phyloP scores from a whole-genome alignment of 2,329 filamentous ascomycete genomes.

The Xylariales sp. region DNA sequence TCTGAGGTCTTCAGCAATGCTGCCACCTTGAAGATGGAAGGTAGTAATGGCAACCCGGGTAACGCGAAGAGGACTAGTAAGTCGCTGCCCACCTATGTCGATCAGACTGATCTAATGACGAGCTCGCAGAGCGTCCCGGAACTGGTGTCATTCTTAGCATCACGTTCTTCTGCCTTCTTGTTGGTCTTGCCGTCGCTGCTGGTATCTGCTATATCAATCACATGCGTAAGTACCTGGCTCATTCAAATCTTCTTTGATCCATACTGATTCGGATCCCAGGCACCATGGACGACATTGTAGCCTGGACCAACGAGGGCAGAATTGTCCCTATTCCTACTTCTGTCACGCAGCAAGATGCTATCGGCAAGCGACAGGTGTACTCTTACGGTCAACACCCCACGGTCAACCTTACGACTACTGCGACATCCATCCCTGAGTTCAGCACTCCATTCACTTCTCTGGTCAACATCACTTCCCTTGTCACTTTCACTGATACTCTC shows the following conservation, averaged over 20 bases:
- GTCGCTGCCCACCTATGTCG: background rate
- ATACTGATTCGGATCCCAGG: background rate
- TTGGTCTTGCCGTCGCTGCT: background rate
- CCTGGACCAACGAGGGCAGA: background rate
- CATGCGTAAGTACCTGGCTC: constrained; percentile 1
- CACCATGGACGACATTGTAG: constrained; percentile 1
- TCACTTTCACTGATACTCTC: background rate
- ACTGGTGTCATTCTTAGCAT: constrained; percentile 1
- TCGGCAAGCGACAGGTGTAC: constrained; percentile 5
- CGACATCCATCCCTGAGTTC: background rate
- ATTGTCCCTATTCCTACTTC: background rate
- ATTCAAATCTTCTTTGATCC: background rate
- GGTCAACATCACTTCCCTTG: constrained; percentile 1
- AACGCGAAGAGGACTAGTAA: background rate
- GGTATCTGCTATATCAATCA: constrained; percentile 7
- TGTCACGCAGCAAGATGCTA: background rate
- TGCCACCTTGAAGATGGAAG: constrained; percentile 4
- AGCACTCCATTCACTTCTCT: background rate
- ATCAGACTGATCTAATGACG: background rate
- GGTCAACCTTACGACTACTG: constrained; percentile 1
- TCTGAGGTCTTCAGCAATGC: constrained; percentile 5
- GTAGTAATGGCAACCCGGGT: background rate
- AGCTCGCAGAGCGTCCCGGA: background rate
- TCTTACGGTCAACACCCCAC: constrained; percentile 1
- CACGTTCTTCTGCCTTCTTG: background rate